These are phyloP conservation scores for Bruguiera parviflora DNA, from an alignment of 345 rosid species.

Conservation along the genomic window DNA sequence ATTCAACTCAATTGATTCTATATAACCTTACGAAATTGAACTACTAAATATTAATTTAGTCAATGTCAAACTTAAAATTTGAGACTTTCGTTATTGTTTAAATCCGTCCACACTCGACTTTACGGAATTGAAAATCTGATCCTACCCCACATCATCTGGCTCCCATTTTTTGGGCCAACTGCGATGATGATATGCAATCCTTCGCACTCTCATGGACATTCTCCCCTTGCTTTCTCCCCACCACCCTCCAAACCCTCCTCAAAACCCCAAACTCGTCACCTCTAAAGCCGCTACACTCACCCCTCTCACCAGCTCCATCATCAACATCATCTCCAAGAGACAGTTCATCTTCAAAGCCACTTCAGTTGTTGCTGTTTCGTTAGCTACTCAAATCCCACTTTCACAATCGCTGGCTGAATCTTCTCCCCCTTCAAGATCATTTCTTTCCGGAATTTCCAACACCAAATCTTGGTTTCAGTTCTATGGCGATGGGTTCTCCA, in stretches of 20 bases:
- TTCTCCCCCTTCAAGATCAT: constrained; percentile 40
- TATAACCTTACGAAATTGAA: too few species aligned
- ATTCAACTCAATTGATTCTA: too few species aligned
- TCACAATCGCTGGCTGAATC: constrained; percentile 51
- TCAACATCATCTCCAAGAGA: constrained; percentile 40
- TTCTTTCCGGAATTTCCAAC: constrained; percentile 54
- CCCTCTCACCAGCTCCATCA: constrained; percentile 6
- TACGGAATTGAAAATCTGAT: neutral
- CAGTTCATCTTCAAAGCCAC: constrained; percentile 46
- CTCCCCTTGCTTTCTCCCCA: constrained; percentile 46
- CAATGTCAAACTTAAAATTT: too few species aligned
- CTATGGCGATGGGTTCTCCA: constrained; percentile 79
- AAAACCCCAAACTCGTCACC: constrained; percentile 22
- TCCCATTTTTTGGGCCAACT: constrained; percentile 19
- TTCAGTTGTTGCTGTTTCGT: constrained; percentile 39
- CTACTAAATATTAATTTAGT: too few species aligned
- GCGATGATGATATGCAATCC: constrained; percentile 24
- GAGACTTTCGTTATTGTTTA: too few species aligned
- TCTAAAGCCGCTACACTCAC: constrained; percentile 14
- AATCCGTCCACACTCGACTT: too few species aligned
- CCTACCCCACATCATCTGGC: constrained; percentile 41
- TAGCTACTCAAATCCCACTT: constrained; percentile 42
- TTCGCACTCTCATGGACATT: constrained; percentile 55
- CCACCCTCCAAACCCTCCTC: constrained; percentile 20
- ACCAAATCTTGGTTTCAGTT: constrained; percentile 87